Base-by-base conservation (phyloP, 2,329 filamentous ascomycete species). In the Massarina eburnea region DNA sequence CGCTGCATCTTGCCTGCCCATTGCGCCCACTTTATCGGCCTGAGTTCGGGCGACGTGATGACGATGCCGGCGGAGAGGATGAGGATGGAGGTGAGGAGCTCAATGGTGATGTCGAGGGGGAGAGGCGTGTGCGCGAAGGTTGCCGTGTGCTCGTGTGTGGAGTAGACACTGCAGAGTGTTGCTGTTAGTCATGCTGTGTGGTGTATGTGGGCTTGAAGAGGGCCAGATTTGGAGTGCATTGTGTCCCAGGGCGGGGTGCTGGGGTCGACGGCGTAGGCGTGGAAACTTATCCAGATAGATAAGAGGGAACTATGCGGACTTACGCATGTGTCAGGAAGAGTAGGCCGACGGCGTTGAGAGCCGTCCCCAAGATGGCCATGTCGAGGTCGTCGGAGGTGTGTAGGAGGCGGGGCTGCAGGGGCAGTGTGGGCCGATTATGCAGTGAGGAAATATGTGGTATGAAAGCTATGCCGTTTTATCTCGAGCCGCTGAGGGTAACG, bases 311-410 rank as follows among this genome's bases (percentile, higher is more conserved):
- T 30, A n/a, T n/a, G 27, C n/a, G 39, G 69, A 17, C 88, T 72
- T 84, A 96, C 92, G 91, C 89, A 72, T 96, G 92, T 36, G 85
- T 83, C 15, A 96, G 80, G 55, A 96, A 80, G 44, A 95, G 58
- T 10, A 92, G 77, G 54, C 92, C 92, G 48, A 91, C 73, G 47
- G 83, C 71, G 49, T 89, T 91, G 49, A 91, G 78, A 3, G 83
- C 71, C 52, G 82, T 85, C 18, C 89, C 86, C 53, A 88, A 70
- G 76, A 86, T 82, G 45, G 84, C 81, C 89, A 94, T 92, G 34
- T 36, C 46, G 41, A 21, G 10, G n/a, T 8, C 9, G 14, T 21
- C 8, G 2, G 32, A 48, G 44, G 40, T 42, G 24, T 24, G 36
- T 17, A 17, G 29, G 41, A 32, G n/a, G n/a, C n/a, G n/a, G n/a